Base-by-base conservation (phyloP, 2,329 filamentous ascomycete species). In the Pestalotiopsis sp. region DNA sequence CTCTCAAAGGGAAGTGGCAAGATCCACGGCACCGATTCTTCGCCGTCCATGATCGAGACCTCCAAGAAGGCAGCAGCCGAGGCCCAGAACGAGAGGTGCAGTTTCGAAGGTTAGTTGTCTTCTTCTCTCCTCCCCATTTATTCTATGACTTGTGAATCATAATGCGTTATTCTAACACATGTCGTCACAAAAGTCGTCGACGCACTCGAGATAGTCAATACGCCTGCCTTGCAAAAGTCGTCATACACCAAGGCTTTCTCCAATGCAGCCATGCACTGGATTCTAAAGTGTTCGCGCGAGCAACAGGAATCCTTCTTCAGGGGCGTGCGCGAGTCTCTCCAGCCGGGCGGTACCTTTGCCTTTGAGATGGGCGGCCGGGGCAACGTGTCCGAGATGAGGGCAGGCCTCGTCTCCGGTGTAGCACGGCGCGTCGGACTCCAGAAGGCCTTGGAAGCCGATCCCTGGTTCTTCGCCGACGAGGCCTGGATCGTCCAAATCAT, bases 331-430 rank as follows among this genome's bases (percentile, higher is more conserved):
- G 79, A 79, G 9, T 81, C 85, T 1, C 83, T 93, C 2, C 83
- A 81, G 41, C 85, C 87, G 0, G 85, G 84, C 12, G 91, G 89
- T 1, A 74, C 73, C 0, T 90, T 93, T 69, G 85, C 87, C 11
- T 92, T 93, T 73, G 91, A 93, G 78, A 91, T 91, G 88, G 91
- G 92, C 66, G 91, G 91, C 0, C 84, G 90, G 64, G 92, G 91
- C 23, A 93, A 93, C 77, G 84, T 92, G 1, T 81, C 83, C 1
- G 91, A 93, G 78, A 85, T 91, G 72, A 84, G 87, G 36, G 82
- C 87, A 0, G 88, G 88, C 2, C 80, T 92, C 7, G 79, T 90
- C 3, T 81, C 83, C 17, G 85, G 85, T 1, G 80, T 91, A 1
- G 77, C 83, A 17, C 82, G 85, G 1, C 85, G 87, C 1, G 76